Conservation (phyloP, 2,329 filamentous ascomycete species). For the Colletotrichum melonis region DNA sequence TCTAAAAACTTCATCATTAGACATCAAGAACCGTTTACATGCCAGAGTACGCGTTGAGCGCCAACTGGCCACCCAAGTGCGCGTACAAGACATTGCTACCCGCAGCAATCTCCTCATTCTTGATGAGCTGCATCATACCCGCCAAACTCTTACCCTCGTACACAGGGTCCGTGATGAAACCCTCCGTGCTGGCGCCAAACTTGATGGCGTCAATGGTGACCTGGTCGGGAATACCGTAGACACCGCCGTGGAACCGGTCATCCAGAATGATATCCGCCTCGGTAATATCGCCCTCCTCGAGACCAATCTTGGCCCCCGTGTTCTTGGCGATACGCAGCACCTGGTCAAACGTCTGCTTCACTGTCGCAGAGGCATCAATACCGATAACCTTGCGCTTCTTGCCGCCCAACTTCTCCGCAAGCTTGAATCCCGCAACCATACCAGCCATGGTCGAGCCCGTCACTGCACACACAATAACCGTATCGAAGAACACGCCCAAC, state of each 20-base stretch:
- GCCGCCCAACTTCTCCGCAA: conserved; percentile 60
- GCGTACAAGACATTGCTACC: conserved; percentile 78
- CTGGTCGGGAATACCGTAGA: conserved; percentile 75
- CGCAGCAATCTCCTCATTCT: conserved; percentile 66
- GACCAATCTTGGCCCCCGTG: conserved; percentile 72
- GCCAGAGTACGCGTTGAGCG: conserved; percentile 73
- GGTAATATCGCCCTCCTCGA: conserved; percentile 68
- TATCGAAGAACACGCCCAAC: conserved; percentile 74
- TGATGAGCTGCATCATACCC: conserved; percentile 76
- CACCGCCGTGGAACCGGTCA: conserved; percentile 72
- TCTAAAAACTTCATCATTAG: neutral
- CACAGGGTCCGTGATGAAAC: conserved; percentile 79
- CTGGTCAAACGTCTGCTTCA: conserved; percentile 71
- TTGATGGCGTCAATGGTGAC: conserved; percentile 75
- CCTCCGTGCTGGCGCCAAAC: conserved; percentile 75
- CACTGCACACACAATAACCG: conserved; percentile 75
- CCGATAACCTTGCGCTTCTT: conserved; percentile 49
- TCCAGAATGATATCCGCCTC: conserved; percentile 73
- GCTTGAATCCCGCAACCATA: conserved; percentile 79
- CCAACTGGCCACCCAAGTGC: conserved; percentile 77
- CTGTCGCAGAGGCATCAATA: conserved; percentile 57
- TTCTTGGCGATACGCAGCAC: conserved; percentile 73
- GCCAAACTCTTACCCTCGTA: conserved; percentile 82
- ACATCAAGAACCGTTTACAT: conserved; percentile 8
- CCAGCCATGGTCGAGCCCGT: conserved; percentile 78